A percentile compares a stretch with the other conserved stretches of the same genome.
phyloP scores from a whole-genome alignment of 345 rosid species.

The Eutrema japonicum region DNA sequence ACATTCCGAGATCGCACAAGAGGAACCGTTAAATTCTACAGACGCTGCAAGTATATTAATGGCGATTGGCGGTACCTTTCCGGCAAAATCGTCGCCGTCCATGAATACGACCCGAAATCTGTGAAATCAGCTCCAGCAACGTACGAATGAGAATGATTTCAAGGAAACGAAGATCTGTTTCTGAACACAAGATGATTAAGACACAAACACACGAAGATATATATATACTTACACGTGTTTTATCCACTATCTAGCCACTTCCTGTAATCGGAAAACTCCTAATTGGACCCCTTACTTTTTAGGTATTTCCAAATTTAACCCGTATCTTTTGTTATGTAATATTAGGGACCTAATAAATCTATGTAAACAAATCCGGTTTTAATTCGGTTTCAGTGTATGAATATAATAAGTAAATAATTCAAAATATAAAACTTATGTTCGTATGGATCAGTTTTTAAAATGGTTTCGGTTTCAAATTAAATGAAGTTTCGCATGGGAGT shows the following conservation, averaged over 20 bases:
- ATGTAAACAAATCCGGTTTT: background rate
- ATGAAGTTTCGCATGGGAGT: no score
- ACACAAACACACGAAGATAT: slow-evolving; percentile 2
- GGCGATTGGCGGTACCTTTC: slow-evolving; percentile 36
- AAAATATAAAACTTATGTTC: no score
- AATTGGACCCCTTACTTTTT: slow-evolving; percentile 1
- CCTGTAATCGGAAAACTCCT: background rate
- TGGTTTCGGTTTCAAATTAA: no score
- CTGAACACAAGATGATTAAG: slow-evolving; percentile 16
- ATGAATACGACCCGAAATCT: slow-evolving; percentile 23
- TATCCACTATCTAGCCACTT: slow-evolving; percentile 31
- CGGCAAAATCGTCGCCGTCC: slow-evolving; percentile 34
- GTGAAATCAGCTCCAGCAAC: slow-evolving; percentile 30
- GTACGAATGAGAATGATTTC: slow-evolving; percentile 8
- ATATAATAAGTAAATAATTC: no score
- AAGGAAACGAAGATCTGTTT: slow-evolving; percentile 30
- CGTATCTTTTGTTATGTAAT: background rate
- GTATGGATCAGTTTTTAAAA: no score
- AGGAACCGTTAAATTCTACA: slow-evolving; percentile 12
- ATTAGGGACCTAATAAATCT: background rate
- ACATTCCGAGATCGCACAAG: slow-evolving; percentile 19
- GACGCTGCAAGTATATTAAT: background rate
- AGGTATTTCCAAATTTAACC: background rate
- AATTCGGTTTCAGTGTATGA: no score
- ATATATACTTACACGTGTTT: slow-evolving; percentile 19